A percentile compares a stretch with the other conserved stretches of the same genome.
These are phyloP conservation scores for Globisporangium nodosum DNA, from an alignment of 352 stramenopile species.

Conservation along the genomic window DNA sequence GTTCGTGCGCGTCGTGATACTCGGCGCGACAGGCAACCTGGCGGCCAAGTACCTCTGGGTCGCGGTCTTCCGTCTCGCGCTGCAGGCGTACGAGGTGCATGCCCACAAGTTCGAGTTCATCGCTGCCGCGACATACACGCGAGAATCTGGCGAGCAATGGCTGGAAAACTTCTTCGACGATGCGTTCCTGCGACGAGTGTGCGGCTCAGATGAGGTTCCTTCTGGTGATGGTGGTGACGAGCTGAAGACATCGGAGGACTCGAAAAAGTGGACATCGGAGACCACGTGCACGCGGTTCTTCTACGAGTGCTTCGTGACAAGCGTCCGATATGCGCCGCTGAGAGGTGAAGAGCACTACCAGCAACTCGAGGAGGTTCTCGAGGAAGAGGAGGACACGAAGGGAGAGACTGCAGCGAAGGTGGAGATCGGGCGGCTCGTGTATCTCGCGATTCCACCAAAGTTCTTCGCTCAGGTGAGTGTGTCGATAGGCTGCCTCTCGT, in stretches of 20 bases:
- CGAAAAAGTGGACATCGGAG: background rate
- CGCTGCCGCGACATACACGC: constrained; percentile 35
- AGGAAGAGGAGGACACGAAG: constrained; percentile 2
- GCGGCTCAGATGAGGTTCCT: constrained; percentile 8
- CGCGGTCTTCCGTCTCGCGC: constrained; percentile 51
- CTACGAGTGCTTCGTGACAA: constrained; percentile 25
- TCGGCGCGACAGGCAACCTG: constrained; percentile 73
- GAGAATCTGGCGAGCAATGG: constrained; percentile 24
- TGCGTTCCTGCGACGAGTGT: constrained; percentile 30
- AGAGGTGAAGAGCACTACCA: constrained; percentile 26
- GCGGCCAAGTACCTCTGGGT: constrained; percentile 84
- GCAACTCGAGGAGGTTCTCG: constrained; percentile 14
- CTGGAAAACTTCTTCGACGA: constrained; percentile 29
- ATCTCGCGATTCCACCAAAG: constrained; percentile 69
- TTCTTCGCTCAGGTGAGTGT: constrained; percentile 49
- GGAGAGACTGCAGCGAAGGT: background rate
- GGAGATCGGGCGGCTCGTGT: constrained; percentile 53
- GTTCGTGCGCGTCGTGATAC: constrained; percentile 42
- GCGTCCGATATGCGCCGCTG: constrained; percentile 42
- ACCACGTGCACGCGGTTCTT: constrained; percentile 19
- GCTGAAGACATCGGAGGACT: background rate
- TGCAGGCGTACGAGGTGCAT: constrained; percentile 16
- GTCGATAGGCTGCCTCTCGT: background rate
- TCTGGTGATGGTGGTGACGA: background rate
- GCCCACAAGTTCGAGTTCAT: constrained; percentile 24